Base-by-base conservation (phyloP, 805 yeast species). In the Candida orba region DNA sequence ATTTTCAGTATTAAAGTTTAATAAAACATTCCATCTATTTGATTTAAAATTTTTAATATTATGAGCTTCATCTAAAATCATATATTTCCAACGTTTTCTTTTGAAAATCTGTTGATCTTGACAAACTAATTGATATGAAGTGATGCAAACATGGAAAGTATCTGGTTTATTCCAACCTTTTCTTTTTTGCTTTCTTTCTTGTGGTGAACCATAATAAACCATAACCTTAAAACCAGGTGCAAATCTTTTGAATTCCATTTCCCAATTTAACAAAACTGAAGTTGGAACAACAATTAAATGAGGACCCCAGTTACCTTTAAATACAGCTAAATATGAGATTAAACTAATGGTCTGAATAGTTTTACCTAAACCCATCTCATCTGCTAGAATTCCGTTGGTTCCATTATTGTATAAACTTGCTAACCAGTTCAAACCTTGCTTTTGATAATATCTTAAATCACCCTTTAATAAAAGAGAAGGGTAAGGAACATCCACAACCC, bases 31-130 rank as follows among this genome's bases (percentile, higher is more conserved):
- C 99, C 99, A 93, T 53, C 99, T 76, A 46, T 91, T 93, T 1
- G 98, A 91, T 52, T 96, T 73, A 67, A 93, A 93, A 55, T 93
- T 93, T 60, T 93, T 93, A 66, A 93, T 93, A 56, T 93, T 93
- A 62, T 93, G 99, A 0, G 99, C 99, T 60, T 93, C 99, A 66
- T 93, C 99, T 44, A 90, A 69, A 54, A 93, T 89, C 96, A 93
- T 87, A 63, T 91, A 93, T 57, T 81, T 83, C 99, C 99, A 93
- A 54, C 76, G 79, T 58, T 91, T 86, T 59, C 99, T 75, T 54
- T 90, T 79, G 65, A 93, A 93, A 0, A 95, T 86, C 48, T 84
- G 89, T 50, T 91, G 97, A 64, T 93, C 99, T 58, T 93, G 98
- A 10, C 93, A 90, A n/a, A 95, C 97, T 38, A 93, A 72, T 62